Conservation (phyloP, 2,329 filamentous ascomycete genomes). For the Eutypella sp. region DNA sequence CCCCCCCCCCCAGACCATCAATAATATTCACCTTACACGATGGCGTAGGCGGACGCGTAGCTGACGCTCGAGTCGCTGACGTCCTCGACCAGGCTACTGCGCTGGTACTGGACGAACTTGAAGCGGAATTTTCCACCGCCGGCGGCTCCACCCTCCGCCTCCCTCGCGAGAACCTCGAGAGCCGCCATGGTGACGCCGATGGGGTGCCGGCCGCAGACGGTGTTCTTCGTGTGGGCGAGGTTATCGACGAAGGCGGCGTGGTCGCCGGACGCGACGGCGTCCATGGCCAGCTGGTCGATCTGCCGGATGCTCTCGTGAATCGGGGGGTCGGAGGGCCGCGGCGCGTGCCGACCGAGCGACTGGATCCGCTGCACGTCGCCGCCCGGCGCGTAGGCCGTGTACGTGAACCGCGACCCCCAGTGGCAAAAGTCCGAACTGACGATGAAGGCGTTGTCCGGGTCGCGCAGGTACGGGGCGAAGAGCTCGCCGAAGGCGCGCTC, state of each 20-base stretch:
- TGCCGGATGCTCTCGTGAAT: slow-evolving; percentile 83
- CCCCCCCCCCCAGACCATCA: background rate
- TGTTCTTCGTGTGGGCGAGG: slow-evolving; percentile 73
- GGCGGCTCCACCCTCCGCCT: slow-evolving; percentile 25
- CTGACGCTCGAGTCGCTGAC: slow-evolving; percentile 81
- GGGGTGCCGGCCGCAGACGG: slow-evolving; percentile 89
- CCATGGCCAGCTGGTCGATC: slow-evolving; percentile 78
- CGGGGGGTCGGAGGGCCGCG: slow-evolving; percentile 35
- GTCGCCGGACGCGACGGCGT: slow-evolving; percentile 71
- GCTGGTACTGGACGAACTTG: slow-evolving; percentile 78
- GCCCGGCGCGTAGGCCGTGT: slow-evolving; percentile 65
- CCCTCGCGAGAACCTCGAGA: slow-evolving; percentile 57
- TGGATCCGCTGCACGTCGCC: slow-evolving; percentile 34
- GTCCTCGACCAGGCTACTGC: slow-evolving; percentile 69
- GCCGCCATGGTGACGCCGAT: slow-evolving; percentile 92
- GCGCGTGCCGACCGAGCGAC: slow-evolving; percentile 29
- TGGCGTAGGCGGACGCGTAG: slow-evolving; percentile 88
- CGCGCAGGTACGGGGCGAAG: slow-evolving; percentile 72
- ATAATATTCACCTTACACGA: slow-evolving; percentile 46
- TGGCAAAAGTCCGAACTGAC: slow-evolving; percentile 96
- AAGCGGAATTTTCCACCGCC: slow-evolving; percentile 51
- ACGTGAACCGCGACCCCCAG: slow-evolving; percentile 82
- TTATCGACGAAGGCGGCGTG: slow-evolving; percentile 67
- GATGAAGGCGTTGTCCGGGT: slow-evolving; percentile 75
- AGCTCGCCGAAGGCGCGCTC: slow-evolving; percentile 66